phyloP scores from a whole-genome alignment of 805 yeast genomes.

The Candida quercuum region DNA sequence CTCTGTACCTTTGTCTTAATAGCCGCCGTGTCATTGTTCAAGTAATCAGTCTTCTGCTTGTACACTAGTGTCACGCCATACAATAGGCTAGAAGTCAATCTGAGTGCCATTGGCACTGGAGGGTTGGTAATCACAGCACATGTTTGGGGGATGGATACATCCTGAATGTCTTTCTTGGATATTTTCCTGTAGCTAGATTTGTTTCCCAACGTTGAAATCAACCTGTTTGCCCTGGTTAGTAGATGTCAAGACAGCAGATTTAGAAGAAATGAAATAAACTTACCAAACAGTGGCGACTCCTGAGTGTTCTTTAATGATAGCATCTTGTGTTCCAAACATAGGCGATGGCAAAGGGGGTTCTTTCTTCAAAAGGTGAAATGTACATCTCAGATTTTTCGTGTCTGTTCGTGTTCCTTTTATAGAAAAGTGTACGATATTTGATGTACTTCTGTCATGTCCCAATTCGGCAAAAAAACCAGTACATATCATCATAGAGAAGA shows the following conservation, averaged over 20 bases:
- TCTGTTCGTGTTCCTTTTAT: neutral
- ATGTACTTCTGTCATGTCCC: constrained; percentile 4
- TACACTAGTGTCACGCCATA: constrained; percentile 43
- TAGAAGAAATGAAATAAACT: constrained; percentile 3
- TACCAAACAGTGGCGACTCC: constrained; percentile 28
- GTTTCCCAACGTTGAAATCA: constrained; percentile 38
- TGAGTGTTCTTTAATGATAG: constrained; percentile 16
- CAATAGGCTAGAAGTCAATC: constrained; percentile 36
- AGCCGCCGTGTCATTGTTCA: constrained; percentile 25
- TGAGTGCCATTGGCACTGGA: constrained; percentile 16
- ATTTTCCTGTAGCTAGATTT: constrained; percentile 24
- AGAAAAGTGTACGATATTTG: no score
- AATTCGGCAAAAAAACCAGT: constrained; percentile 2
- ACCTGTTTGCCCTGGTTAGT: no score
- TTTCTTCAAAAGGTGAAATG: no score
- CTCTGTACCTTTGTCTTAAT: constrained; percentile 21
- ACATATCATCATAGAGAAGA: constrained; percentile 5
- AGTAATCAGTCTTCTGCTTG: constrained; percentile 42
- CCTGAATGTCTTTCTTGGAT: constrained; percentile 28
- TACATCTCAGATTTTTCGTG: no score
- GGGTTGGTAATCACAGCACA: constrained; percentile 28
- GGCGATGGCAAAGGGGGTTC: neutral
- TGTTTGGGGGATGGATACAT: constrained; percentile 37
- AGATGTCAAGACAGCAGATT: no score
- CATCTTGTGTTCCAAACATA: constrained; percentile 17